Conservation (phyloP, 805 yeast genomes). For the Kazachstania psychrophila region DNA sequence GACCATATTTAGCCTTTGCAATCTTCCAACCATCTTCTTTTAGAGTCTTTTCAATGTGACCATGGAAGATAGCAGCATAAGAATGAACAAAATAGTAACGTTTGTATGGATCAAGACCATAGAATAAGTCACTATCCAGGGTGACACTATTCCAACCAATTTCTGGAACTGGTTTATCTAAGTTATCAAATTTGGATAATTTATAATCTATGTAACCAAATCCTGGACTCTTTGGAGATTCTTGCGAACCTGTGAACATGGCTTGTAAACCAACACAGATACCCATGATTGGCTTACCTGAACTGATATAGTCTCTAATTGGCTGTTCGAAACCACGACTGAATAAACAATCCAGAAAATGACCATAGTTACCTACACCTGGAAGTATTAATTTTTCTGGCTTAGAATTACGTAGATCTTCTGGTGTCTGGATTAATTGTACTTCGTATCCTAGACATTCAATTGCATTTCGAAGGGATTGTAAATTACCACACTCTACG, state of each 20-base stretch:
- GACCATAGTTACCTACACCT: slow-evolving; percentile 97
- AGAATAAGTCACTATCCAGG: slow-evolving; percentile 34
- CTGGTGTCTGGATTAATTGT: slow-evolving; percentile 47
- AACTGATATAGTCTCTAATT: slow-evolving; percentile 50
- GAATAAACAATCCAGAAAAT: slow-evolving; percentile 66
- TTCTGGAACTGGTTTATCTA: slow-evolving; percentile 82
- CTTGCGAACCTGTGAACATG: slow-evolving; percentile 66
- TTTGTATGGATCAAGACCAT: slow-evolving; percentile 52
- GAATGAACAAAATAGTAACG: slow-evolving; percentile 95
- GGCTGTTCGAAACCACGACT: slow-evolving; percentile 58
- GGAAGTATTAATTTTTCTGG: slow-evolving; percentile 68
- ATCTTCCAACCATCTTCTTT: slow-evolving; percentile 54
- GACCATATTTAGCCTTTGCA: slow-evolving; percentile 64
- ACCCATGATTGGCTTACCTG: slow-evolving; percentile 91
- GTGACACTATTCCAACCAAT: slow-evolving; percentile 82
- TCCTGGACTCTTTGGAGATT: slow-evolving; percentile 56
- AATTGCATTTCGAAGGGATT: slow-evolving; percentile 81
- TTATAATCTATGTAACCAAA: slow-evolving; percentile 45
- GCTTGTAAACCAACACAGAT: slow-evolving; percentile 95
- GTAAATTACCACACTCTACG: slow-evolving; percentile 88
- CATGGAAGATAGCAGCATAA: slow-evolving; percentile 63
- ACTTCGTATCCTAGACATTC: slow-evolving; percentile 66
- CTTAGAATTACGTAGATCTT: slow-evolving; percentile 39
- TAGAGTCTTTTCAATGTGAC: slow-evolving; percentile 25
- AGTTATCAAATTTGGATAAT: slow-evolving; percentile 46